Evolutionary conservation across 2,329 filamentous ascomycete species (phyloP).

Genomic region (Aspergillus novofumigatus): DNA sequence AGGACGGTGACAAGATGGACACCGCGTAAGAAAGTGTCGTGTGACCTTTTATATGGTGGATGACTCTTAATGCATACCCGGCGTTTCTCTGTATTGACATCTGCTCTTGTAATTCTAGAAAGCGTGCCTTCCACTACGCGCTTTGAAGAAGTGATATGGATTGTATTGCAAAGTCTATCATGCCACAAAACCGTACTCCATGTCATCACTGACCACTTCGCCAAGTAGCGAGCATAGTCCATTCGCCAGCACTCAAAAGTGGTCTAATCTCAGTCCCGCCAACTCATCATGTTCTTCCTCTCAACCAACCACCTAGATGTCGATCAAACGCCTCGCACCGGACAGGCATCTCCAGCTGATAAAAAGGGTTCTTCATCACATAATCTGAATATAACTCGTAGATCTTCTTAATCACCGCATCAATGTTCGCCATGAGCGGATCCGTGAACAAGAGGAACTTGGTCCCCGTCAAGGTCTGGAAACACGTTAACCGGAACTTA

Average conservation of each 20-base stretch:
- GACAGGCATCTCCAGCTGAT: conserved; percentile 95
- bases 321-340: conserved; percentile 93
- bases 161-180: background rate
- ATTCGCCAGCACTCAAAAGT: background rate
- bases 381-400: conserved; percentile 96
- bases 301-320: conserved; percentile 74
- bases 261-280: background rate
- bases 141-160: conserved; percentile 10
- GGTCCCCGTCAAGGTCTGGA: conserved; percentile 86
- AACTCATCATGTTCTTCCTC: conserved; percentile 49
- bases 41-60: conserved; percentile 16
- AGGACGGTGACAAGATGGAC: conserved; percentile 79
- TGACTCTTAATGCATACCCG: conserved; percentile 36
- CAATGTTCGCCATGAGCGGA: conserved; percentile 76
- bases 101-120: conserved; percentile 17
- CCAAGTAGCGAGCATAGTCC: background rate
- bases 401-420: conserved; percentile 74
- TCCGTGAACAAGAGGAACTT: conserved; percentile 97
- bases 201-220: background rate
- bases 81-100: conserved; percentile 29
- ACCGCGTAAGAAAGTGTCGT: conserved; percentile 58
- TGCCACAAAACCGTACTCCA: background rate
- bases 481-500: conserved; percentile 93
- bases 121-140: conserved; percentile 10
- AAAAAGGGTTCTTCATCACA: conserved; percentile 99